phyloP scores from a whole-genome alignment of 73 alveolate genomes.

The Tetrahymena borealis region DNA sequence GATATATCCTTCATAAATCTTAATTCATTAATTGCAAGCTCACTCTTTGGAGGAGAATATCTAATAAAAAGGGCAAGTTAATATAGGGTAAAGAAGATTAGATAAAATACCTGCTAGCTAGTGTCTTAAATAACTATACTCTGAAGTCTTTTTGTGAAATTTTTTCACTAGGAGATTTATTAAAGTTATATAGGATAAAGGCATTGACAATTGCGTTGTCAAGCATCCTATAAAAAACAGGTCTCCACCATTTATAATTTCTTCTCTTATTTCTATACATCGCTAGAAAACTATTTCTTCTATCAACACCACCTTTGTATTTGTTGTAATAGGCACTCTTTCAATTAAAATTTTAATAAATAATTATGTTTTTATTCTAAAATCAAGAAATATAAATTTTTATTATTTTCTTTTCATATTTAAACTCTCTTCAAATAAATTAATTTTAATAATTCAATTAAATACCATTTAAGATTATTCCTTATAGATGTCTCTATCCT shows the following conservation, averaged over 20 bases:
- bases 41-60: background rate
- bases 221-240: constrained; percentile 28
- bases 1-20: background rate
- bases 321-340: constrained; percentile 17
- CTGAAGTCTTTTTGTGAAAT: constrained; percentile 26
- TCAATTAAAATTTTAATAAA: too few relatives aligned
- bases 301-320: constrained; percentile 49
- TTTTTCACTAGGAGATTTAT: constrained; percentile 1
- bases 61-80: background rate
- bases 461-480: background rate
- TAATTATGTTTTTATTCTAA: background rate
- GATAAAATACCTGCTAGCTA: constrained; percentile 29
- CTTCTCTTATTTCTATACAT: constrained; percentile 21
- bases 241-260: constrained; percentile 25
- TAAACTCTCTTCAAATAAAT: background rate
- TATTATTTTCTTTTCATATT: background rate
- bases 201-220: constrained; percentile 42
- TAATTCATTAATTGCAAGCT: background rate
- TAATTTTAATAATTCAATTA: background rate
- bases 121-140: constrained; percentile 9
- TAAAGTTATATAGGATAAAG: constrained; percentile 21
- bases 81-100: background rate
- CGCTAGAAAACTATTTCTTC: constrained; percentile 33
- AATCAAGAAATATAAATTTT: background rate
- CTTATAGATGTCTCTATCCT: background rate